These are phyloP conservation scores for Candida oleophila DNA, from an alignment of 805 yeast genomes.

Conservation along the genomic window DNA sequence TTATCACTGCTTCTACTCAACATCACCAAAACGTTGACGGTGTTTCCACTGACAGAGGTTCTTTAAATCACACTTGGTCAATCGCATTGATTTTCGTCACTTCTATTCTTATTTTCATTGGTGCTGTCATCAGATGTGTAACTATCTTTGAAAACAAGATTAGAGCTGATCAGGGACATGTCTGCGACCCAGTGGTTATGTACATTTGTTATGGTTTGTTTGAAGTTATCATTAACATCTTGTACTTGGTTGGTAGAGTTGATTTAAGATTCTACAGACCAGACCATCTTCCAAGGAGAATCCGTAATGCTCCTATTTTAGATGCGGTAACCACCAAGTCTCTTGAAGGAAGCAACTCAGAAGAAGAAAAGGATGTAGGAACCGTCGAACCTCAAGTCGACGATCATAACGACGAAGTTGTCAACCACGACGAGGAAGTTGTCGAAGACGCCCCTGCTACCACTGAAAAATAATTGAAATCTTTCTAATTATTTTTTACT, in stretches of 20 bases:
- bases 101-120: constrained; percentile 48
- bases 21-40: constrained; percentile 27
- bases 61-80: constrained; percentile 51
- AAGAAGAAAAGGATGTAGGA: background rate
- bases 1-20: constrained; percentile 22
- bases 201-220: constrained; percentile 18
- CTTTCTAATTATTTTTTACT: too few species aligned
- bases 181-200: constrained; percentile 9
- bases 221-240: constrained; percentile 15
- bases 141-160: constrained; percentile 36
- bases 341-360: background rate
- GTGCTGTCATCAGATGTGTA: constrained; percentile 51
- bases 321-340: background rate
- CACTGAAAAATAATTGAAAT: too few species aligned
- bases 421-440: too few species aligned
- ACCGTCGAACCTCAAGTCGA: background rate
- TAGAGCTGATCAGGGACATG: constrained; percentile 12
- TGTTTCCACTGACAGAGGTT: constrained; percentile 32
- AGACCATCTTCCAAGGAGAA: constrained; percentile 15
- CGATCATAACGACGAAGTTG: background rate
- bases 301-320: background rate
- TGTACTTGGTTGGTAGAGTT: constrained; percentile 18
- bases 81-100: constrained; percentile 45
- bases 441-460: too few species aligned
- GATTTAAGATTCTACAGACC: constrained; percentile 24